These are phyloP conservation scores for Vachellia collinsii DNA, from an alignment of 306 rosid species.

Conservation along the genomic window DNA sequence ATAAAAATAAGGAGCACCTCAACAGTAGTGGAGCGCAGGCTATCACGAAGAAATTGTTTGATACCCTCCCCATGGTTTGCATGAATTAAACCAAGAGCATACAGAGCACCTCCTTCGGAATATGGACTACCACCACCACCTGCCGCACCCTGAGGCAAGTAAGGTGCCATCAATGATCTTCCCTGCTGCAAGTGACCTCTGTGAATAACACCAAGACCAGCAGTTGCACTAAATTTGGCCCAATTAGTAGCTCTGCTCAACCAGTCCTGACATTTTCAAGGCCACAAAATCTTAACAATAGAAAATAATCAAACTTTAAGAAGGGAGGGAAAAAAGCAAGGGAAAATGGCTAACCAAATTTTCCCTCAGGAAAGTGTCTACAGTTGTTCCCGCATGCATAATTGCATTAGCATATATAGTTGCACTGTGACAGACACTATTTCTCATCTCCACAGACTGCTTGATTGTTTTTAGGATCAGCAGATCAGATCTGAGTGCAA, in stretches of 20 bases:
- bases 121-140: slow-evolving; percentile 97
- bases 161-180: slow-evolving; percentile 97
- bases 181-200: slow-evolving; percentile 97
- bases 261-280: slow-evolving; percentile 72
- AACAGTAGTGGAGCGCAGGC: slow-evolving; percentile 87
- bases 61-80: slow-evolving; percentile 99
- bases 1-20: slow-evolving; percentile 65
- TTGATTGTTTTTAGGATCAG: slow-evolving; percentile 93
- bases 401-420: slow-evolving; percentile 95
- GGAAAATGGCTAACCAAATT: slow-evolving; percentile 63
- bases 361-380: slow-evolving; percentile 96
- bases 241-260: slow-evolving; percentile 98
- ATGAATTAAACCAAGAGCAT: slow-evolving; percentile 97
- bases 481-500: slow-evolving; percentile 80
- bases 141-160: slow-evolving; percentile 91
- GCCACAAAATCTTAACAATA: slow-evolving; percentile 5
- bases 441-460: slow-evolving; percentile 99
- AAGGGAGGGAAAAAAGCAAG: slow-evolving; percentile 13
- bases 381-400: slow-evolving; percentile 99
- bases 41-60: slow-evolving; percentile 93
- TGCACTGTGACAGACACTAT: slow-evolving; percentile 96
- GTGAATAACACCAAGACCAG: slow-evolving; percentile 97
- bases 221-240: slow-evolving; percentile 98
- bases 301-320: slow-evolving; percentile 21
- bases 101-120: slow-evolving; percentile 97